A percentile compares a stretch with the other conserved stretches of the same genome.
These are phyloP conservation scores for Fusarium incarnatum DNA, from an alignment of 2,329 filamentous ascomycete genomes.

Conservation along the genomic window DNA sequence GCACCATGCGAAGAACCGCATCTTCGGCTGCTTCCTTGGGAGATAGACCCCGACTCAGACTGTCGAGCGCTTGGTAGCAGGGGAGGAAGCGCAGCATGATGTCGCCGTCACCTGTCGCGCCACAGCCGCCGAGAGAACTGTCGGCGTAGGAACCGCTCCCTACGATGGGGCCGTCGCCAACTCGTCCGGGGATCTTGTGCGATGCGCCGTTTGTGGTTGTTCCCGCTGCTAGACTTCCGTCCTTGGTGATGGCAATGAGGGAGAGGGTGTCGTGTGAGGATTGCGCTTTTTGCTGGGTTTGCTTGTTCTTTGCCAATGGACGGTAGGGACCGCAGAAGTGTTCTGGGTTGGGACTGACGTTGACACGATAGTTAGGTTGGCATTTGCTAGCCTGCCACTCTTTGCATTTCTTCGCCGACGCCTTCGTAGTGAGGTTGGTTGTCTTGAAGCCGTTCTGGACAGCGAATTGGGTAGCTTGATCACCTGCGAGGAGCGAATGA, in stretches of 20 bases:
- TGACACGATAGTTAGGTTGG: constrained; percentile 63
- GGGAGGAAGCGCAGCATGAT: constrained; percentile 69
- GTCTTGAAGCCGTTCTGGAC: constrained; percentile 62
- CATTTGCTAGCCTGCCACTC: constrained; percentile 59
- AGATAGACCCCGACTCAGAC: constrained; percentile 60
- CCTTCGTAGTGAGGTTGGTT: constrained; percentile 58
- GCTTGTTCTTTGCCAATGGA: constrained; percentile 41
- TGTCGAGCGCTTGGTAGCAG: constrained; percentile 69
- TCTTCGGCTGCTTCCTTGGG: constrained; percentile 63
- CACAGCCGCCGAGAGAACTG: constrained; percentile 64
- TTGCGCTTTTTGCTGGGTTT: constrained; percentile 18
- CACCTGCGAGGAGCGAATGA: constrained; percentile 65
- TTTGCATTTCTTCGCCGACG: constrained; percentile 55
- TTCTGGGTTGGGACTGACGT: constrained; percentile 58
- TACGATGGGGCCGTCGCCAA: constrained; percentile 66
- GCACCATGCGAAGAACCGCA: constrained; percentile 61
- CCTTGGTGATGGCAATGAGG: constrained; percentile 58
- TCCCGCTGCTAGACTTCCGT: constrained; percentile 63
- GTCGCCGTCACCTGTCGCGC: constrained; percentile 68
- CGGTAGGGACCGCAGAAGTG: constrained; percentile 61
- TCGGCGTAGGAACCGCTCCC: constrained; percentile 68
- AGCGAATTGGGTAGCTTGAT: constrained; percentile 65
- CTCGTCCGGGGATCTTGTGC: constrained; percentile 66
- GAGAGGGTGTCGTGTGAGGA: constrained; percentile 66
- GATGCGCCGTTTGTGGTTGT: constrained; percentile 67